Evolutionary conservation across 192 early-diverging fungal genomes (phyloP), one percentile per base, ranked within the genome.

Genomic region (Oehlia diaphana): DNA sequence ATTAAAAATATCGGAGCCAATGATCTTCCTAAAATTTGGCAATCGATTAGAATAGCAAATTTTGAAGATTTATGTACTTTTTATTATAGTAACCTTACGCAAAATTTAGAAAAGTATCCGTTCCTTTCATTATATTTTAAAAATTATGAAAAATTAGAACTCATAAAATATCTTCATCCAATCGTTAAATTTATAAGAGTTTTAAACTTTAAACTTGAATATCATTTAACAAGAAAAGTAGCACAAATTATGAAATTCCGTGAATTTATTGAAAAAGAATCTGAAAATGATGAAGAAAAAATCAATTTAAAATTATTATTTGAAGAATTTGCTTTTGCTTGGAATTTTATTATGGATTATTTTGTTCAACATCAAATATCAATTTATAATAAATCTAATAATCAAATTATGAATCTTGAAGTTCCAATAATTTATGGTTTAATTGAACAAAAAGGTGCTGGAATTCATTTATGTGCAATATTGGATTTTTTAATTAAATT

Each of bases 71-170:
- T 80, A 2, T 9, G 44, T 19, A 37, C 58, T 12, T 53, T 50
- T 50, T 80, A 44, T 66, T 2, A 37, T 37, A 21, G 21, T 19
- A 35, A 33, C 5, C 19, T 19, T 68, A 19, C 8, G 4, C 42
- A 80, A 50, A 65, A 76, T 65, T n/a, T 14, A 33, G 31, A 23
- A 21, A 65, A 74, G 16, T 76, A 79, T 47, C 79, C 79, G 9
- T 80, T 80, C 26, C 23, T 80, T 19, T 58, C 8, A 21, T 16
- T 75, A 66, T 80, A 77, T 39, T 75, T 80, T 64, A 66, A 80
- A 35, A 33, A 76, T 42, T 53, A 42, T n/a, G 21, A 80, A 47
- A 65, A 35, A 16, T 76, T 80, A 9, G 8, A 7, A 9, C 21
- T 76, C 2, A 37, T 79, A 9, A 47, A 72, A 13, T n/a, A 79